Conservation (phyloP, 2,329 filamentous ascomycete genomes). For the Xylariaceae sp. region DNA sequence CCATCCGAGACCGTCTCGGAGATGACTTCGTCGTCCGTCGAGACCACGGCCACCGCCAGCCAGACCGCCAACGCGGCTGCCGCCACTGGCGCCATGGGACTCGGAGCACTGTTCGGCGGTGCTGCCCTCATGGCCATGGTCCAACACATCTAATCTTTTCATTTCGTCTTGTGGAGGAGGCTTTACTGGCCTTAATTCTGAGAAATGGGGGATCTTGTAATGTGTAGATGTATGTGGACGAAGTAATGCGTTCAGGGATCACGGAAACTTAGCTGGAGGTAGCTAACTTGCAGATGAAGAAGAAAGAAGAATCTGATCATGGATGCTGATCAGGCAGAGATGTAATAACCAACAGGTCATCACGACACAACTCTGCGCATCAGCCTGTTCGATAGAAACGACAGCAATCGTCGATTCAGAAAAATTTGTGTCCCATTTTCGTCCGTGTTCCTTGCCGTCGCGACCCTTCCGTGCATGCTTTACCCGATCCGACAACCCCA, state of each 20-base stretch:
- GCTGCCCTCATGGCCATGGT: conserved; percentile 18
- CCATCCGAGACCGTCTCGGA: conserved; percentile 3
- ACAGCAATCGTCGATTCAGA: no score
- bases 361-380: no score
- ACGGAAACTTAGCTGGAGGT: background rate
- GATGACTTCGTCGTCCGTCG: conserved; percentile 2
- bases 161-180: background rate
- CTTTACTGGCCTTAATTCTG: background rate
- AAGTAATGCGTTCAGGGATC: background rate
- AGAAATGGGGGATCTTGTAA: background rate
- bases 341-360: no score
- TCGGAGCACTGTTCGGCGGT: conserved; percentile 21
- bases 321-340: no score
- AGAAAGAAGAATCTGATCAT: no score
- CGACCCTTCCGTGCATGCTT: no score
- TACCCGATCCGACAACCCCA: no score
- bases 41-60: background rate
- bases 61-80: conserved; percentile 12
- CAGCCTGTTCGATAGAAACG: no score
- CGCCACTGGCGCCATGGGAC: conserved; percentile 12
- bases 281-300: no score
- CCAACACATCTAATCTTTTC: conserved; percentile 16
- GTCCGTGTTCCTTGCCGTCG: no score
- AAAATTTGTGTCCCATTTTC: no score
- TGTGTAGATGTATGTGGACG: conserved; percentile 1